A percentile compares a stretch with the other conserved stretches of the same genome.
Evolutionary conservation across 2,329 filamentous ascomycete genomes (phyloP).

Genomic region (Beauveria bassiana): DNA sequence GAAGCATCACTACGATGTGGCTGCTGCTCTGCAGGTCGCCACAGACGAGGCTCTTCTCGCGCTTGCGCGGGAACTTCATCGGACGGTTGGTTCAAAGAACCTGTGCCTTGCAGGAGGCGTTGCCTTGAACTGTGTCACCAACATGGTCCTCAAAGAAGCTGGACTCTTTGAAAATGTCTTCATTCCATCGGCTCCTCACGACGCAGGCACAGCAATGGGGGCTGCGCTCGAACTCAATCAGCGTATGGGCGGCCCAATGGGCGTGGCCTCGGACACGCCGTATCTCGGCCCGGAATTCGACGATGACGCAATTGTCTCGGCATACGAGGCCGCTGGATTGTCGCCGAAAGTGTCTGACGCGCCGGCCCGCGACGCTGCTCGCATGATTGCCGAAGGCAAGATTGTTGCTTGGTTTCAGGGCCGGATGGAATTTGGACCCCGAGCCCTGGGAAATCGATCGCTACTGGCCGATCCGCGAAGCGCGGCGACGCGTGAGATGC

Average conservation of each 20-base stretch:
- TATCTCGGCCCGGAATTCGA: constrained; percentile 4
- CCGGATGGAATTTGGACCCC: constrained; percentile 4
- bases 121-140: constrained; percentile 7
- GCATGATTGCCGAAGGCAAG: constrained; percentile 3
- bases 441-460: not conserved
- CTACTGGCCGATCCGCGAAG: constrained; percentile 4
- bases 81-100: not conserved
- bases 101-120: constrained; percentile 4
- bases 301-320: not conserved
- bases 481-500: not conserved
- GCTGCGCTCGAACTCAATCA: constrained; percentile 3
- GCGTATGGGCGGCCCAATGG: not conserved
- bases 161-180: not conserved
- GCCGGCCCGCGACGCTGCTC: not conserved
- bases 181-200: constrained; percentile 1
- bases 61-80: not conserved
- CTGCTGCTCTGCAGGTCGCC: constrained; percentile 3
- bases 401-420: constrained; percentile 6
- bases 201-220: not conserved
- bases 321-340: not conserved
- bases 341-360: not conserved
- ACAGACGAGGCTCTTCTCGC: constrained; percentile 1
- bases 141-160: not conserved
- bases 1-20: constrained; percentile 2
- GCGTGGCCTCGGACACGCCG: not conserved